Percentiles rank a stretch among this genome's conserved stretches.
These are phyloP conservation scores for Atalantia buxifolia DNA, from an alignment of 345 rosid species.

Conservation along the genomic window DNA sequence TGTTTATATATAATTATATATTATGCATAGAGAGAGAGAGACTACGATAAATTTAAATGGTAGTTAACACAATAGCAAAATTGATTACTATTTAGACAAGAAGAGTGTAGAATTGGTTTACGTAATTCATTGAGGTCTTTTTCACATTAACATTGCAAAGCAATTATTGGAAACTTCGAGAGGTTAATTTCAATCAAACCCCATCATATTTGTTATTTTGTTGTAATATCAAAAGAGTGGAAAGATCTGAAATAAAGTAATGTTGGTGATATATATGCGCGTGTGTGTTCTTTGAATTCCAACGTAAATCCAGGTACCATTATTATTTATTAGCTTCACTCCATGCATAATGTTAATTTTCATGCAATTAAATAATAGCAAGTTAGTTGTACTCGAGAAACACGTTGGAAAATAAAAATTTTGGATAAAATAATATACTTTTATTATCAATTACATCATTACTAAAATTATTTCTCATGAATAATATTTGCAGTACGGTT, in stretches of 20 bases:
- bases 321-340: not conserved
- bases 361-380: not conserved
- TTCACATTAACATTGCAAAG: not conserved
- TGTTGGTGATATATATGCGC: not conserved
- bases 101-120: conserved; percentile 1
- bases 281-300: not conserved
- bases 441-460: too few species aligned
- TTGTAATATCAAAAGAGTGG: not conserved
- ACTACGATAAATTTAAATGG: too few species aligned
- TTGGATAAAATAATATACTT: too few species aligned
- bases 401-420: too few species aligned
- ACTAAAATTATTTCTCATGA: too few species aligned
- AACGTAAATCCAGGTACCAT: not conserved
- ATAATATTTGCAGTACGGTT: not conserved
- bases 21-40: too few species aligned
- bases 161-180: not conserved
- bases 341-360: not conserved
- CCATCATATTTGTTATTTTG: not conserved
- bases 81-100: not conserved
- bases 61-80: not conserved
- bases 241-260: not conserved
- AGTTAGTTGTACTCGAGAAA: not conserved
- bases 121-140: not conserved
- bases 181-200: not conserved
- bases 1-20: not conserved